Percentiles rank a stretch among this genome's conserved stretches.
Evolutionary conservation across 208 protist species (phyloP).

Genomic region (Crithidia brevicula): DNA sequence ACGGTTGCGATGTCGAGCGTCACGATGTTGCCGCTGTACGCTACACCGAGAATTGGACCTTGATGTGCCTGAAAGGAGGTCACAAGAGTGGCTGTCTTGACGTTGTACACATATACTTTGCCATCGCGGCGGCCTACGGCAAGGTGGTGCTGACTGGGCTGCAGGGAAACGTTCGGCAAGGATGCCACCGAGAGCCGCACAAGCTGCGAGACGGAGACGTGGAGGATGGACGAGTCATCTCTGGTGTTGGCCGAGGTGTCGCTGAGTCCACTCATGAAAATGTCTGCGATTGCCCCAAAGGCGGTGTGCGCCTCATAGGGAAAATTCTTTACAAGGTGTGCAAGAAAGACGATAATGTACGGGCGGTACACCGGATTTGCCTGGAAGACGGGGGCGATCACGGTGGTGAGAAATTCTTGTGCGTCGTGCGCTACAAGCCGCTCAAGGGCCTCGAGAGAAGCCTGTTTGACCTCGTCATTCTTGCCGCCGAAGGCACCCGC

Average conservation of each 20-base stretch:
- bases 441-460: conserved; percentile 32
- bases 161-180: conserved; percentile 80
- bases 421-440: conserved; percentile 35
- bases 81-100: conserved; percentile 62
- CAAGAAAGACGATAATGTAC: conserved; percentile 42
- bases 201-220: conserved; percentile 49
- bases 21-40: conserved; percentile 77
- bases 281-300: conserved; percentile 30
- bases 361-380: conserved; percentile 24
- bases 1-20: conserved; percentile 78
- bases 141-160: conserved; percentile 69
- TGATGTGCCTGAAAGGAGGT: conserved; percentile 64
- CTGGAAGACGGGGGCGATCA: conserved; percentile 25
- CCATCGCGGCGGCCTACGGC: conserved; percentile 69
- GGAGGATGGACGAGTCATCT: conserved; percentile 40
- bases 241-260: conserved; percentile 16
- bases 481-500: conserved; percentile 18
- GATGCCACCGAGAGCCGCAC: conserved; percentile 40
- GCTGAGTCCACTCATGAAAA: conserved; percentile 15
- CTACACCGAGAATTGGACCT: conserved; percentile 56
- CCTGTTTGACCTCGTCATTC: conserved; percentile 15
- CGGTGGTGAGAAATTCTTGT: conserved; percentile 29
- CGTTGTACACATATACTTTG: conserved; percentile 65
- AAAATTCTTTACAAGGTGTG: conserved; percentile 36
- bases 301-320: conserved; percentile 25